Evolutionary conservation across 768 basidiomycete species (phyloP), one percentile per base, ranked within the genome.

Genomic region (Tylopilus sp.): DNA sequence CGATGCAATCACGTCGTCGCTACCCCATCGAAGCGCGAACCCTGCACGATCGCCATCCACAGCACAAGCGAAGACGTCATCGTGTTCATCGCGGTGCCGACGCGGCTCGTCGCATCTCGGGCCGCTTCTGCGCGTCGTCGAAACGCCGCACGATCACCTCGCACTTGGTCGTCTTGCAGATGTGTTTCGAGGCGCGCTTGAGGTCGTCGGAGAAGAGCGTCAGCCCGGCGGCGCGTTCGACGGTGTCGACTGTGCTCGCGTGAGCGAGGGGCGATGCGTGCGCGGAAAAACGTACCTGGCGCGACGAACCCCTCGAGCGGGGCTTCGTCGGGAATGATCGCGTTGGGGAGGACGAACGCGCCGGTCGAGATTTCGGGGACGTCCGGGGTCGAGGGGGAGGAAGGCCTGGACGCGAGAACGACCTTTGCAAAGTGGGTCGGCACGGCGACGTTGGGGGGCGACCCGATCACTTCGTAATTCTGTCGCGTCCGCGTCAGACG

Each of bases 351-450:
- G 7, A 98, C 91, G 67, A 99, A 99, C 12, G 95, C 97, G 13
- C 95, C 97, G 3, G 89, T 83, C 0, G 90, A 83, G 40, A 96
- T 76, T 60, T 98, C 93, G 6, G 78, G 76, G 14, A 85, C 67
- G 49, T 88, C 75, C 7, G 84, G 90, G 1, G 79, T 86, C 31
- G 80, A 79, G 11, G 89, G 87, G 1, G 89, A 91, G 24, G 81
- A 76, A 0, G 91, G 87, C 57, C 81, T 81, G 0, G 90, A 79
- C 2, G 89, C 79, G 47, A 98, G 76, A 22, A 98, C 85, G 29
- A 98, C 95, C 70, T 98, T 98, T 29, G 96, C 95, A 68, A 98
- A 98, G 68, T 99, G 97, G 6, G 97, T 98, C 2, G 97, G 97
- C 17, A 99, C 97, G 45, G 90, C 78, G 53, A 98, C 76, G 63